phyloP scores from a whole-genome alignment of 169 alveolate species.

The Besnoitia besnoiti region DNA sequence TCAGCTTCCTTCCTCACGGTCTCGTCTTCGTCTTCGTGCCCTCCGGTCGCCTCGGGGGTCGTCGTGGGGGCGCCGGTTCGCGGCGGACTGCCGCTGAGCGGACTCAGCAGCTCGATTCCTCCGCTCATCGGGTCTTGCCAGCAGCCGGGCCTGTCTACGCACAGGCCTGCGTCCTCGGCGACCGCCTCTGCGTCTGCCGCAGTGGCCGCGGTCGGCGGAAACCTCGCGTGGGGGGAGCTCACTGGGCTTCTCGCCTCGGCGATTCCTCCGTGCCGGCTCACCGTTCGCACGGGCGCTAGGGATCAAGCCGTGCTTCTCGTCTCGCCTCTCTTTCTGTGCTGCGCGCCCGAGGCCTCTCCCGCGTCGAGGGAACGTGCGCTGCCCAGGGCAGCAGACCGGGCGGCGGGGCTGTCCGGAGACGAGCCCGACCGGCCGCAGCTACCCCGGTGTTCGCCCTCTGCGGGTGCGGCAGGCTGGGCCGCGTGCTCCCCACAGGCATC shows the following conservation, averaged over 20 bases:
- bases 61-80: background rate
- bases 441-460: constrained; percentile 14
- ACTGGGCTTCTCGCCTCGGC: constrained; percentile 55
- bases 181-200: background rate
- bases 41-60: background rate
- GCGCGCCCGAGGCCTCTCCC: background rate
- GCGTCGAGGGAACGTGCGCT: background rate
- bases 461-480: constrained; percentile 17
- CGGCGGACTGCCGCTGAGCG: constrained; percentile 35
- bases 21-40: background rate
- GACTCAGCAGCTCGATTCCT: background rate
- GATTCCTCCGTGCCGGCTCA: constrained; percentile 64
- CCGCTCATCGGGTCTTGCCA: background rate
- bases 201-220: constrained; percentile 32
- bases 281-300: constrained; percentile 36
- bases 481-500: no score
- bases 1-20: constrained; percentile 28
- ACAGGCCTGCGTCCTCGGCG: background rate
- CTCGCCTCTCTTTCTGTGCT: constrained; percentile 61
- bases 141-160: background rate
- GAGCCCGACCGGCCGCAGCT: background rate
- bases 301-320: constrained; percentile 57
- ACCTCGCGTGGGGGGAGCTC: constrained; percentile 61
- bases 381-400: constrained; percentile 6
- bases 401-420: background rate